Evolutionary conservation across 169 alveolate genomes (phyloP).

Genomic region (Plasmodium blacklocki): DNA sequence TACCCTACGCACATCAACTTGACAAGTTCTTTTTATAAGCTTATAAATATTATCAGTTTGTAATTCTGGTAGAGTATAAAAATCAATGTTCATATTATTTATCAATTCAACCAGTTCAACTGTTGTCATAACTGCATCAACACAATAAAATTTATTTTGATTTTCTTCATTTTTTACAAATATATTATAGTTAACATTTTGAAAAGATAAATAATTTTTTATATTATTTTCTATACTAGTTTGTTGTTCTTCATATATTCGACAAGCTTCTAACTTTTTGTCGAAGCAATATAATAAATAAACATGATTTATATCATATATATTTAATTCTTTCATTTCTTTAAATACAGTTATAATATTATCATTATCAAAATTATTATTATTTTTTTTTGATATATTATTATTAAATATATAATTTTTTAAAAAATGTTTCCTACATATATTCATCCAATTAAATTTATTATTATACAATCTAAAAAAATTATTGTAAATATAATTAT

Average conservation of each 20-base stretch:
- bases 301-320: constrained; percentile 64
- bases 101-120: constrained; percentile 49
- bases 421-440: constrained; percentile 17
- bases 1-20: background rate
- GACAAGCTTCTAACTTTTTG: constrained; percentile 60
- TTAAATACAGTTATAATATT: background rate
- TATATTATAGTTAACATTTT: background rate
- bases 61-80: constrained; percentile 27
- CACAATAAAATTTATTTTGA: constrained; percentile 23
- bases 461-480: constrained; percentile 22
- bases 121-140: constrained; percentile 66
- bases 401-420: background rate
- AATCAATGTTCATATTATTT: constrained; percentile 33
- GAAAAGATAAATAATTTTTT: background rate
- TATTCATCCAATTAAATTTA: constrained; percentile 10
- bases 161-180: background rate
- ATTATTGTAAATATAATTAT: background rate
- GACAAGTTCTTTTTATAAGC: background rate
- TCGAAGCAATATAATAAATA: constrained; percentile 60
- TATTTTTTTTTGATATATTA: background rate
- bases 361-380: background rate
- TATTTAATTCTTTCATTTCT: background rate
- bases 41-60: constrained; percentile 24
- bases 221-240: constrained; percentile 28
- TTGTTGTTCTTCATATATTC: constrained; percentile 17